Conservation (phyloP, 768 basidiomycete genomes). For the Pleurotus tuoliensis region DNA sequence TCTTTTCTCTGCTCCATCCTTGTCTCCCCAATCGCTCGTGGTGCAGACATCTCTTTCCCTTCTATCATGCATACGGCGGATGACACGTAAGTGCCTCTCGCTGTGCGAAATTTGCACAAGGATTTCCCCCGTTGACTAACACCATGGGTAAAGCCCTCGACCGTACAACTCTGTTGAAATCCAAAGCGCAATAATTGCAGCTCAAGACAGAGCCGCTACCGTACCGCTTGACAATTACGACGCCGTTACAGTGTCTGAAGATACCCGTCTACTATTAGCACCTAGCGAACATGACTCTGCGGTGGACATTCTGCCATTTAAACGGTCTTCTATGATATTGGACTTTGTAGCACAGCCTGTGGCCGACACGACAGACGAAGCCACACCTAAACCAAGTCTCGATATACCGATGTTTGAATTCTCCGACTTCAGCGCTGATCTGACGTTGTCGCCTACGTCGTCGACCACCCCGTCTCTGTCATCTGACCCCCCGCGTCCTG, state of each 20-base stretch:
- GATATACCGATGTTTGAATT: constrained; percentile 1
- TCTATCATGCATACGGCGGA: constrained; percentile 1
- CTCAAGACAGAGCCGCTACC: constrained; percentile 1
- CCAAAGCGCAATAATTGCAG: constrained; percentile 3
- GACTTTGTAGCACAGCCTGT: background rate
- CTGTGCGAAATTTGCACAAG: background rate
- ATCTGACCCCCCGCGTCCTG: background rate
- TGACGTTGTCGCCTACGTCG: constrained; percentile 1
- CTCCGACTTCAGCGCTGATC: constrained; percentile 1
- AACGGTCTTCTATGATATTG: background rate
- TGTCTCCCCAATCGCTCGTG: background rate
- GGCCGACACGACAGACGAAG: background rate
- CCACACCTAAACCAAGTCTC: background rate
- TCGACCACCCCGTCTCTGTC: constrained; percentile 1
- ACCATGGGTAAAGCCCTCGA: background rate
- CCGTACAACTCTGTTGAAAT: constrained; percentile 6
- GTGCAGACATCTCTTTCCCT: background rate
- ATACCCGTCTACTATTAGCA: background rate
- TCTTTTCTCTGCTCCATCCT: constrained; percentile 1
- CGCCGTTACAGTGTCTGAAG: background rate
- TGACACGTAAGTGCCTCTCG: constrained; percentile 6
- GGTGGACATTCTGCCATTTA: constrained; percentile 1
- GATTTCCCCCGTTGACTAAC: background rate
- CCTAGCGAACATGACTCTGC: constrained; percentile 5
- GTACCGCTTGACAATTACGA: constrained; percentile 4